phyloP scores from a whole-genome alignment of 345 rosid species.

The Erysimum cheiranthoides region DNA sequence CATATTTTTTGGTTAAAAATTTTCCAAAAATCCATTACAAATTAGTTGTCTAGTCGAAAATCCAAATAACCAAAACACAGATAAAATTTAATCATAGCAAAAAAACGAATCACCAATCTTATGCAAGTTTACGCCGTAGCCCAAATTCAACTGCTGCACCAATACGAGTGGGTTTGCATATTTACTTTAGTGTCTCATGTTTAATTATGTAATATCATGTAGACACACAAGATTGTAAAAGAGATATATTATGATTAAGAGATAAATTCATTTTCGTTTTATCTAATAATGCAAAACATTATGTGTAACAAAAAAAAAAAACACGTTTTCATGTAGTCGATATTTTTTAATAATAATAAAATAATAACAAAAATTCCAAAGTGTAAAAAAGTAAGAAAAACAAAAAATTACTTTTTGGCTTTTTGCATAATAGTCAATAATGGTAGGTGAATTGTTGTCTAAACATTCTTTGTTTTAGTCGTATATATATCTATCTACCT shows the following conservation, averaged over 20 bases:
- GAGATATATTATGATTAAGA: background rate
- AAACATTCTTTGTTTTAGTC: conserved; percentile 10
- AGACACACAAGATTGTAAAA: background rate
- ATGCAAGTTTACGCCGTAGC: background rate
- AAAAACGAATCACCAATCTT: background rate
- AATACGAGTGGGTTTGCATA: background rate
- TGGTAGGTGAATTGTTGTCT: conserved; percentile 32
- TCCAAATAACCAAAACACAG: too few species aligned
- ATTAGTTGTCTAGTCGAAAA: too few species aligned
- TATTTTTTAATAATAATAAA: background rate
- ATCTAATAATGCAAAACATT: background rate
- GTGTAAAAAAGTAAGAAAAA: conserved; percentile 19
- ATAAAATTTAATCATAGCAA: background rate
- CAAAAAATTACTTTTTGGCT: conserved; percentile 14
- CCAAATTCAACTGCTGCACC: too few species aligned
- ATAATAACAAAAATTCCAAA: background rate
- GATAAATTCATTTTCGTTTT: background rate
- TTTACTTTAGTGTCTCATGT: background rate
- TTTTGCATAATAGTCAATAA: conserved; percentile 7
- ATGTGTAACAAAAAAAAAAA: background rate
- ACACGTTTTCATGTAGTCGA: background rate
- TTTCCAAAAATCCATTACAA: too few species aligned
- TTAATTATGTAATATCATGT: background rate
- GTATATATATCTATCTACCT: conserved; percentile 14
- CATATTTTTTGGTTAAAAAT: too few species aligned